Conservation (phyloP, 192 early-diverging fungal species). For the Gryganskiella cystojenkinii region DNA sequence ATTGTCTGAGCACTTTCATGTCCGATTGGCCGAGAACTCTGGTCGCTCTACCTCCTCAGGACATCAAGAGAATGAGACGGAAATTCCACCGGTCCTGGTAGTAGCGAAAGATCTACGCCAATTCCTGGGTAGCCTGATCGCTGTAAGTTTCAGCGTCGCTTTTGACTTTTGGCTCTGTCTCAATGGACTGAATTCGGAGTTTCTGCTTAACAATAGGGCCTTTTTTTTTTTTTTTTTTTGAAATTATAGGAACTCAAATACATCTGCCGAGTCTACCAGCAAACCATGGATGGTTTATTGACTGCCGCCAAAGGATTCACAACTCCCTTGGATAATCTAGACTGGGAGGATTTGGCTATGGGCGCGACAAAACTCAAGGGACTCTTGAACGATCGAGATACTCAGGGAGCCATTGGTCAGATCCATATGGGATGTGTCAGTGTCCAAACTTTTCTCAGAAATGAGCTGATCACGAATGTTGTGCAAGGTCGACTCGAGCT, state of each 20-base stretch:
- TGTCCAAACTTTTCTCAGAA: constrained; percentile 14
- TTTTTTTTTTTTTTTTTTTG: not conserved
- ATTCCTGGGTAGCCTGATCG: constrained; percentile 33
- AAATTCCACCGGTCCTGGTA: not conserved
- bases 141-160: constrained; percentile 7
- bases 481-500: constrained; percentile 15
- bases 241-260: constrained; percentile 28
- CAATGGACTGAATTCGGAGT: not conserved
- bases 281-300: constrained; percentile 30
- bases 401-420: constrained; percentile 5
- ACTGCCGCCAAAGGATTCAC: constrained; percentile 25
- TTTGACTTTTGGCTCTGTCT: not conserved
- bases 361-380: constrained; percentile 27
- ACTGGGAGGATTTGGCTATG: constrained; percentile 39
- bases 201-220: not conserved
- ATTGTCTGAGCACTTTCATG: constrained; percentile 21
- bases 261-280: constrained; percentile 9
- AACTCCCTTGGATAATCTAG: constrained; percentile 35
- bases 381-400: constrained; percentile 5
- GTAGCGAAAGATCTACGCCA: constrained; percentile 16
- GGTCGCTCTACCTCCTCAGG: not conserved
- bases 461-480: constrained; percentile 25
- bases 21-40: constrained; percentile 15
- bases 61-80: not conserved
- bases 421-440: constrained; percentile 5